Percentiles rank a stretch among this genome's conserved stretches.
phyloP scores from a whole-genome alignment of 441 rosid genomes.

The Croton setiger region DNA sequence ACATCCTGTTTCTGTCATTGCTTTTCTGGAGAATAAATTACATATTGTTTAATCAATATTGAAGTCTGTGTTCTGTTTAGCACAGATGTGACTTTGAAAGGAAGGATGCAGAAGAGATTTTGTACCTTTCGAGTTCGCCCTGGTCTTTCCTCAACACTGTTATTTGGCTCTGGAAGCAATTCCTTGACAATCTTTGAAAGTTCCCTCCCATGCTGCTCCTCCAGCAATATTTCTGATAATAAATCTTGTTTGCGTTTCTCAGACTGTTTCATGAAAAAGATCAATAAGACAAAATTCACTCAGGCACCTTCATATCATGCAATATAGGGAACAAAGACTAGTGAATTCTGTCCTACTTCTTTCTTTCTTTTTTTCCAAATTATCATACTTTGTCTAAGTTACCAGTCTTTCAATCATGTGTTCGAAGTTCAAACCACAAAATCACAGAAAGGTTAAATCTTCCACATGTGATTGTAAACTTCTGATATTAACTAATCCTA shows the following conservation, averaged over 20 bases:
- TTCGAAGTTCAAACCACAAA: neutral
- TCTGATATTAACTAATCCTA: neutral
- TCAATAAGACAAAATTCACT: constrained; percentile 2
- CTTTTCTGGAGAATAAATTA: constrained; percentile 46
- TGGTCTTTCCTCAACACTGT: constrained; percentile 41
- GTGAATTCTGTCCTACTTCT: neutral
- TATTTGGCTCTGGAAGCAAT: constrained; percentile 48
- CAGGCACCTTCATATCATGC: neutral
- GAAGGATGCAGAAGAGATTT: constrained; percentile 12
- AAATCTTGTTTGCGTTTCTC: constrained; percentile 76
- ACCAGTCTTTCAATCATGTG: neutral
- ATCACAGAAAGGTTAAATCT: neutral
- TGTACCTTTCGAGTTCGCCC: constrained; percentile 48
- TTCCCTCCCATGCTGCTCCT: constrained; percentile 64
- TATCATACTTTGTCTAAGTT: neutral
- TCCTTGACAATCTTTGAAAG: constrained; percentile 61
- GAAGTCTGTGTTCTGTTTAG: neutral
- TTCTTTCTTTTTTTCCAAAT: neutral
- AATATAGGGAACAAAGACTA: neutral
- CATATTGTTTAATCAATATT: neutral
- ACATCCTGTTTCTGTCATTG: constrained; percentile 70
- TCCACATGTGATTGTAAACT: constrained; percentile 3
- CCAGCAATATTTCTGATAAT: constrained; percentile 61
- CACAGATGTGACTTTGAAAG: neutral
- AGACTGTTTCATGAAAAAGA: constrained; percentile 46